Evolutionary conservation across 1,284 basidiomycete species (phyloP).

Genomic region (Lignosus rhinocerotis): DNA sequence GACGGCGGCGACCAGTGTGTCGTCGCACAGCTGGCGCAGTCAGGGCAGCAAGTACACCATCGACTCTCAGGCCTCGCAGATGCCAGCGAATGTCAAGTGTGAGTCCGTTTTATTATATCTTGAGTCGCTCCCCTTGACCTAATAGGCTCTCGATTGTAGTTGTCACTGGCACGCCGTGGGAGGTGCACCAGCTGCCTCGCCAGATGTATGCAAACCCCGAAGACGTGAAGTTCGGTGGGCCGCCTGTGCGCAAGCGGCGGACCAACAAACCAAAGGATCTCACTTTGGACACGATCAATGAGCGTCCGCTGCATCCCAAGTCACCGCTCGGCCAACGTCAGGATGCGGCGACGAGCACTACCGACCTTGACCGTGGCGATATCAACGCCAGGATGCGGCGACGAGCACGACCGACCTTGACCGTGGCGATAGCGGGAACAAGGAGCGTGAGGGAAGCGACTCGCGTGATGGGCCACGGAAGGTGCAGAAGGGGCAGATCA

Average conservation of each 20-base stretch:
- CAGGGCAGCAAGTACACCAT: slow-evolving; percentile 27
- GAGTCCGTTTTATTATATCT: slow-evolving; percentile 35
- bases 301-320: slow-evolving; percentile 49
- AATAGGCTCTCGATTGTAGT: slow-evolving; percentile 41
- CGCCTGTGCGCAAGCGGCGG: slow-evolving; percentile 63
- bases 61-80: slow-evolving; percentile 21
- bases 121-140: neutral
- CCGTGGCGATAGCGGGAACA: slow-evolving; percentile 29
- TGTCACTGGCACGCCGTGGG: slow-evolving; percentile 75
- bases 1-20: slow-evolving; percentile 76
- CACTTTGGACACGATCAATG: slow-evolving; percentile 69
- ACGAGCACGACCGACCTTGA: slow-evolving; percentile 68
- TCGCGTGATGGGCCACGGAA: slow-evolving; percentile 54
- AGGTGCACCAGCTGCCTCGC: slow-evolving; percentile 64
- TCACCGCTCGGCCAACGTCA: slow-evolving; percentile 39
- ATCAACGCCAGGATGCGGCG: slow-evolving; percentile 54
- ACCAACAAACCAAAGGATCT: slow-evolving; percentile 64
- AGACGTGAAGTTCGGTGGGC: slow-evolving; percentile 61
- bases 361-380: slow-evolving; percentile 58
- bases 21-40: slow-evolving; percentile 66
- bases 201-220: slow-evolving; percentile 59
- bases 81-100: slow-evolving; percentile 80
- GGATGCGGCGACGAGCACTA: slow-evolving; percentile 69
- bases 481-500: slow-evolving; percentile 83
- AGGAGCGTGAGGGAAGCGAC: slow-evolving; percentile 42